phyloP scores from a whole-genome alignment of 768 basidiomycete species.

The Wakefieldia striispora region DNA sequence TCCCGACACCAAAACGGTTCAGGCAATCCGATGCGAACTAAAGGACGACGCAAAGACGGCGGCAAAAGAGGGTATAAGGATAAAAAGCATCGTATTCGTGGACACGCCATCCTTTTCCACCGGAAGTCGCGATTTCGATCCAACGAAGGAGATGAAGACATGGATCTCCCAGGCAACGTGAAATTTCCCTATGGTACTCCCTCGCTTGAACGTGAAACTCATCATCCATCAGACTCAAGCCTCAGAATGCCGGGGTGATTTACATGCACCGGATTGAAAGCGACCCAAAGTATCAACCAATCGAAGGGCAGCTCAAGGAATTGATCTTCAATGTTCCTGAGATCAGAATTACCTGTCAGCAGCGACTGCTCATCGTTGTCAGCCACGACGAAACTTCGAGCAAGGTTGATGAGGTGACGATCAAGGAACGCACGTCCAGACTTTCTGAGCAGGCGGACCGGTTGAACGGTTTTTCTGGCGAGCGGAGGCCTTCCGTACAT shows the following conservation, averaged over 20 bases:
- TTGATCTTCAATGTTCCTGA: neutral
- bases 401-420: neutral
- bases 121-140: slow-evolving; percentile 2
- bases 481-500: too few species aligned
- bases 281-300: slow-evolving; percentile 5
- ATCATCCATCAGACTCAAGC: slow-evolving; percentile 1
- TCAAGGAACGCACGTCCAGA: neutral
- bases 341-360: neutral
- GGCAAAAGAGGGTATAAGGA: neutral
- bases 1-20: slow-evolving; percentile 6
- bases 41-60: slow-evolving; percentile 5
- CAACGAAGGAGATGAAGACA: neutral
- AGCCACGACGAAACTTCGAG: slow-evolving; percentile 13
- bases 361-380: slow-evolving; percentile 5
- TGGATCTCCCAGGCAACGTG: slow-evolving; percentile 5
- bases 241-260: slow-evolving; percentile 10
- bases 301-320: slow-evolving; percentile 6
- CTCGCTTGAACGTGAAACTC: neutral
- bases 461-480: slow-evolving; percentile 4
- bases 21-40: slow-evolving; percentile 14
- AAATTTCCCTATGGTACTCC: neutral
- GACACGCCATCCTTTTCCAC: slow-evolving; percentile 7
- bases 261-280: slow-evolving; percentile 21
- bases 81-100: slow-evolving; percentile 1
- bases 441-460: neutral